These are phyloP conservation scores for Arthrobotrys sinensis DNA, from an alignment of 2,329 filamentous ascomycete genomes.

Conservation along the genomic window DNA sequence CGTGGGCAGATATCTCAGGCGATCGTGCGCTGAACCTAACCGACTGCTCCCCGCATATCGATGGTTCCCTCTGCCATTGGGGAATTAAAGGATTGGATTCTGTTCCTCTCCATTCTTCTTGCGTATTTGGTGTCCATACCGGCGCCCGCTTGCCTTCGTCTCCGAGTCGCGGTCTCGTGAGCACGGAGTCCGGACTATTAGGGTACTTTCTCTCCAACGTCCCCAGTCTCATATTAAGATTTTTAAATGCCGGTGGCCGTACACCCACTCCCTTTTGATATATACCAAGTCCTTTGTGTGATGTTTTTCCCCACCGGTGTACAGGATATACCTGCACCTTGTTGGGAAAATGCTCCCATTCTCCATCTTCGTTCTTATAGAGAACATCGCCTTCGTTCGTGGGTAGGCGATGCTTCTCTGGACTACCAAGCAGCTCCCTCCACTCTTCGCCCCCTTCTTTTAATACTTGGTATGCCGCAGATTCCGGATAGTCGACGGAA, in stretches of 20 bases:
- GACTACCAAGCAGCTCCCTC: neutral
- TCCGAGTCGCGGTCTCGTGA: neutral
- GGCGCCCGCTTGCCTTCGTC: neutral
- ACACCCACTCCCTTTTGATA: neutral
- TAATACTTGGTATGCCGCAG: slow-evolving; percentile 21
- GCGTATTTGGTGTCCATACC: neutral
- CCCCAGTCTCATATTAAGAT: neutral
- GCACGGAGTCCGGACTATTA: slow-evolving; percentile 11
- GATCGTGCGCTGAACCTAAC: neutral
- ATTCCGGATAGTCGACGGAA: neutral
- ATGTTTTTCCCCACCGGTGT: neutral
- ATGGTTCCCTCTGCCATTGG: neutral
- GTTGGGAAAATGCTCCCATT: slow-evolving; percentile 20
- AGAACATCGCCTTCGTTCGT: slow-evolving; percentile 29
- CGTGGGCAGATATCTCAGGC: neutral
- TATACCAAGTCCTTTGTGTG: neutral
- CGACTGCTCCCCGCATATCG: neutral
- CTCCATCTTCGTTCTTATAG: neutral
- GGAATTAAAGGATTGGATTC: neutral
- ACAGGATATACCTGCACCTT: neutral
- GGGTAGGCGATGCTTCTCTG: neutral
- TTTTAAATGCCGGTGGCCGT: neutral
- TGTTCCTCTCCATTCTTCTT: neutral
- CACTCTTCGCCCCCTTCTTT: slow-evolving; percentile 21
- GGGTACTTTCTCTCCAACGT: slow-evolving; percentile 12